Evolutionary conservation across 164 flowering plant genomes (phyloP), one percentile per base, ranked within the genome.

Genomic region (Vitis cinerea): DNA sequence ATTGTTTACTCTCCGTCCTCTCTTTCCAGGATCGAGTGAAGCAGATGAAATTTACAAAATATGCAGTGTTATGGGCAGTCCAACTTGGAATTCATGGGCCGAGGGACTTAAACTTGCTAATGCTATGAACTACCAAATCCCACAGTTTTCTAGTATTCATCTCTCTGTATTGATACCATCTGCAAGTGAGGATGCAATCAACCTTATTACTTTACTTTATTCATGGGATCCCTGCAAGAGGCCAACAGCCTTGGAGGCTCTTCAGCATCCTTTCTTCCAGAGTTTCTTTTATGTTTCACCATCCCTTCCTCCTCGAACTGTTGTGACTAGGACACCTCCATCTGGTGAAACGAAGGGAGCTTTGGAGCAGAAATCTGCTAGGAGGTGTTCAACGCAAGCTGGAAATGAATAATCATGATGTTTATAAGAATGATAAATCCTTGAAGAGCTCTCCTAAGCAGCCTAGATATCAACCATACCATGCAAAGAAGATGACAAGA

Each of bases 211-310:
- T 3, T 74, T 74, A 9, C 89, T 85, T 72, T 85, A 87, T 74
- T 80, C 87, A 0, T 85, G 89, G 89, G 90, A 86, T 76, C 87
- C 90, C 9, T 72, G 68, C 75, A 82, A 81, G 77, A 79, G 89
- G 72, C 89, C 87, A 13, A 77, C 89, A 53, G 89, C 89, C 31
- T 73, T 68, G 8, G 87, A 86, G 67, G 87, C 78, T 50, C 83
- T 86, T 59, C 89, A 84, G 62, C 89, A 86, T 76, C 87, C 87
- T n/a, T 84, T 84, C 71, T 83, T 83, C 66, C 74, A 83, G 99
- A 82, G 89, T 64, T 92, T 97, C 83, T 89, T 74, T 61, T 93
- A 96, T 74, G 81, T 96, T 50, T 98, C 98, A 19, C 99, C 99
- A 68, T 87, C 92, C 8, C 97, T 93, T 53, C 97, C 93, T 17